These are phyloP conservation scores for Pelargonium australe DNA, from an alignment of 441 rosid species.

Conservation along the genomic window DNA sequence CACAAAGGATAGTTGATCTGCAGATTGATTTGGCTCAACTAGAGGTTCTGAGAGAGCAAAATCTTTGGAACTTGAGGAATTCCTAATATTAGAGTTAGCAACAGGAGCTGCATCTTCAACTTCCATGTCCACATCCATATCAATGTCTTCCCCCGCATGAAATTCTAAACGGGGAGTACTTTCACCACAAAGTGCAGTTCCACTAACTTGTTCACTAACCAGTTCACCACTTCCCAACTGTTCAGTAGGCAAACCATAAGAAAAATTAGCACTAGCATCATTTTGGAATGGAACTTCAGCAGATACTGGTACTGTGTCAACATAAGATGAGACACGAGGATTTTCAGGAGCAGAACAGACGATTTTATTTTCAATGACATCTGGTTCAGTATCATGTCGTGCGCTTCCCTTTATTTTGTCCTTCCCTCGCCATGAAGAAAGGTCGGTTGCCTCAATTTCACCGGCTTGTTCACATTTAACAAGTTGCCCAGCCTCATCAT, in stretches of 20 bases:
- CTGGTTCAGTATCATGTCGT: slow-evolving; percentile 32
- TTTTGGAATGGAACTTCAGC: slow-evolving; percentile 19
- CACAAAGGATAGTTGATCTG: slow-evolving; percentile 24
- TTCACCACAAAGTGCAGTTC: slow-evolving; percentile 25
- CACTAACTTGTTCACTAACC: slow-evolving; percentile 30
- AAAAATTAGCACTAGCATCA: slow-evolving; percentile 16
- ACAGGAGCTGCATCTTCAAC: slow-evolving; percentile 57
- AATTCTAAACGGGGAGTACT: slow-evolving; percentile 23
- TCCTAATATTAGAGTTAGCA: slow-evolving; percentile 19
- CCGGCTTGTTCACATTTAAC: slow-evolving; percentile 58
- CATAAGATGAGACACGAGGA: slow-evolving; percentile 29
- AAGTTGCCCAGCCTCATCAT: slow-evolving; percentile 56
- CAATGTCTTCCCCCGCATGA: slow-evolving; percentile 57
- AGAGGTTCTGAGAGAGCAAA: slow-evolving; percentile 26
- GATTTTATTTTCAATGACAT: slow-evolving; percentile 24
- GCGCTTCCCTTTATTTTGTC: slow-evolving; percentile 23
- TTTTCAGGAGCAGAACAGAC: slow-evolving; percentile 26
- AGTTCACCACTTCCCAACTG: slow-evolving; percentile 26
- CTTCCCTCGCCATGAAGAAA: slow-evolving; percentile 26
- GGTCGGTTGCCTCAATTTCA: slow-evolving; percentile 34
- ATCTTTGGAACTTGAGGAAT: slow-evolving; percentile 24
- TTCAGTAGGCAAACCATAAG: slow-evolving; percentile 31
- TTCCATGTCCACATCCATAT: slow-evolving; percentile 99
- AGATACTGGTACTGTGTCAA: slow-evolving; percentile 14
- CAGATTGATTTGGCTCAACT: slow-evolving; percentile 30